These are phyloP conservation scores for Lasiosphaeria ovina DNA, from an alignment of 495 filamentous ascomycete genomes.

Conservation along the genomic window DNA sequence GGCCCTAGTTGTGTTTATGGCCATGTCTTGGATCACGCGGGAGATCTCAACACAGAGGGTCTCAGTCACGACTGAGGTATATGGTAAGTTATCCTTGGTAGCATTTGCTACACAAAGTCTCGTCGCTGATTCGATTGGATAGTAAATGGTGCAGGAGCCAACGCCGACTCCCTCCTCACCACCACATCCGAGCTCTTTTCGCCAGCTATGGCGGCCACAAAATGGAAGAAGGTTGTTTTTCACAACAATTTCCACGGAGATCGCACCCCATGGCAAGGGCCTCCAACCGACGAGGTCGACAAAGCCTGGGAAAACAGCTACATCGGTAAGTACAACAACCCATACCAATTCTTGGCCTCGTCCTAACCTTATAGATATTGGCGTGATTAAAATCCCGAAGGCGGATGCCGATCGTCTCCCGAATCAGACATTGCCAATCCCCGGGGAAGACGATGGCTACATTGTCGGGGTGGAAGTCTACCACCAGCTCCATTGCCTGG, in stretches of 20 bases:
- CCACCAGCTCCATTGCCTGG: conserved; percentile 23
- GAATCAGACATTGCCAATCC: conserved; percentile 10
- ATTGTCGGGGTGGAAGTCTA: conserved; percentile 14
- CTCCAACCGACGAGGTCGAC: conserved; percentile 8
- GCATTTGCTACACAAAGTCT: background rate
- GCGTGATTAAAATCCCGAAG: conserved; percentile 8
- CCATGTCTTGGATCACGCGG: background rate
- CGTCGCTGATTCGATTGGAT: background rate
- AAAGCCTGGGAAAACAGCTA: conserved; percentile 9
- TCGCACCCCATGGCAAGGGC: conserved; percentile 5
- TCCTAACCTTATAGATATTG: background rate
- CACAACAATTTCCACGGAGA: conserved; percentile 11
- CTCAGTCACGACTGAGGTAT: background rate
- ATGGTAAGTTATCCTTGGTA: background rate
- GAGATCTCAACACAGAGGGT: background rate
- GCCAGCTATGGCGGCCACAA: background rate
- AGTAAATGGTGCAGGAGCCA: background rate
- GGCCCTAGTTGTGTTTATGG: conserved; percentile 1
- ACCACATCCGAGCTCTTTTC: conserved; percentile 9
- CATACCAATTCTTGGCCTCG: background rate
- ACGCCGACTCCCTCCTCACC: background rate
- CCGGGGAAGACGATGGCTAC: conserved; percentile 7
- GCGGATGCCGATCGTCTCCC: conserved; percentile 6
- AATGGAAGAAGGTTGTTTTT: conserved; percentile 12
- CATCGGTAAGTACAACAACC: background rate